These are phyloP conservation scores for Paraglomus brasilianum DNA, from an alignment of 192 early-diverging fungal species.

Conservation along the genomic window DNA sequence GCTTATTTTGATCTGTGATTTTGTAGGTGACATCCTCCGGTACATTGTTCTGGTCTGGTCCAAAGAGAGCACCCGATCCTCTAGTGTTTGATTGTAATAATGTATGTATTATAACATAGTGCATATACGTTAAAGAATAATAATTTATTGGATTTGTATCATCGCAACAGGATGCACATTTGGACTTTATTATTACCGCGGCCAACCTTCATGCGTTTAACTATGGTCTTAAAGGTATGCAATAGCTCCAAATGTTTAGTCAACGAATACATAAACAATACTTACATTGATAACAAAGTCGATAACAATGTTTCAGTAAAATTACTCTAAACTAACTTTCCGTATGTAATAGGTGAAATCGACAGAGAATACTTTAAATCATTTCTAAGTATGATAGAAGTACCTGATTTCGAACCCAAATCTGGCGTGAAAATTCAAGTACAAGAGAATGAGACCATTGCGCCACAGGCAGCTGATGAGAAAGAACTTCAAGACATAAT, in stretches of 20 bases:
- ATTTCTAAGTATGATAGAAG: constrained; percentile 56
- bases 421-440: constrained; percentile 96
- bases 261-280: too few species aligned
- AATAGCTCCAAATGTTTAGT: too few species aligned
- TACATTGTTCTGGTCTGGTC: constrained; percentile 93
- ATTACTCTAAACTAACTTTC: neutral
- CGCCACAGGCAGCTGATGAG: constrained; percentile 48
- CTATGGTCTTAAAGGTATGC: constrained; percentile 82
- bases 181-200: constrained; percentile 88
- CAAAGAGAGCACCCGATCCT: constrained; percentile 89
- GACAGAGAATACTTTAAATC: constrained; percentile 71
- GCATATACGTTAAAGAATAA: constrained; percentile 11
- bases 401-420: constrained; percentile 86
- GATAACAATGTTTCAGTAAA: too few species aligned
- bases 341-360: constrained; percentile 37
- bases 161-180: constrained; percentile 57
- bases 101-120: constrained; percentile 35
- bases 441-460: constrained; percentile 77
- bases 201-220: constrained; percentile 96
- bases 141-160: neutral
- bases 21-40: constrained; percentile 77
- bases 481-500: constrained; percentile 67
- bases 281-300: too few species aligned
- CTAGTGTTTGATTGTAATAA: constrained; percentile 78
- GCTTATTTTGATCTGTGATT: neutral